A percentile compares a stretch with the other conserved stretches of the same genome.
These are phyloP conservation scores for Trypanosoma melophagium DNA, from an alignment of 208 protist genomes.

Conservation along the genomic window DNA sequence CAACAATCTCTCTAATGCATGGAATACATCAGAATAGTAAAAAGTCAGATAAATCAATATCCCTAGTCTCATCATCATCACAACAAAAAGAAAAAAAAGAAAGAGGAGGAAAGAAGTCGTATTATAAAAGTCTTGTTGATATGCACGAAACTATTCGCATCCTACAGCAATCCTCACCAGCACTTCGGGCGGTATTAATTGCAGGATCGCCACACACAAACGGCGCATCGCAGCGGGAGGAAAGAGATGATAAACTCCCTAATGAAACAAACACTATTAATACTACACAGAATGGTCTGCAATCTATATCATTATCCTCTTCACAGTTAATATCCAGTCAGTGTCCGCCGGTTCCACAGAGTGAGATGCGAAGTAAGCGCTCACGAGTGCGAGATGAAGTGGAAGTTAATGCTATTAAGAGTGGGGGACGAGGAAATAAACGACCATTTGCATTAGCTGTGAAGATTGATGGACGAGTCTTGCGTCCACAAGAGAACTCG, in stretches of 20 bases:
- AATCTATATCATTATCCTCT: too few relatives aligned
- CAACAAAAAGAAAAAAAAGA: background rate
- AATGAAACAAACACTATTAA: too few relatives aligned
- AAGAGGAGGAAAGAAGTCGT: background rate
- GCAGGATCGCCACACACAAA: too few relatives aligned
- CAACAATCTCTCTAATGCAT: slow-evolving; percentile 13
- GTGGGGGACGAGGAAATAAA: background rate
- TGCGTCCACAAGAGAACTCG: background rate
- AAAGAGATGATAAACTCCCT: background rate
- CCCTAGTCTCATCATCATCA: too few relatives aligned
- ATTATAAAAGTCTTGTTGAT: background rate
- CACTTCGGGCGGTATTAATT: background rate
- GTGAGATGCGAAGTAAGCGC: too few relatives aligned
- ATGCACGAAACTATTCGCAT: background rate
- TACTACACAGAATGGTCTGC: too few relatives aligned
- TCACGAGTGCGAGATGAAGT: background rate
- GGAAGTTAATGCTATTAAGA: background rate
- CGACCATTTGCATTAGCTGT: slow-evolving; percentile 12
- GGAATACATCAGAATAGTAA: background rate
- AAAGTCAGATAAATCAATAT: background rate
- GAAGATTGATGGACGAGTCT: slow-evolving; percentile 12
- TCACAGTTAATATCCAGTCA: too few relatives aligned
- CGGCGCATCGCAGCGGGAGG: background rate
- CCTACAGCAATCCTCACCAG: background rate
- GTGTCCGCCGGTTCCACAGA: too few relatives aligned